Evolutionary conservation across 257 asterid species (phyloP).

Genomic region (Nicotiana paniculata): DNA sequence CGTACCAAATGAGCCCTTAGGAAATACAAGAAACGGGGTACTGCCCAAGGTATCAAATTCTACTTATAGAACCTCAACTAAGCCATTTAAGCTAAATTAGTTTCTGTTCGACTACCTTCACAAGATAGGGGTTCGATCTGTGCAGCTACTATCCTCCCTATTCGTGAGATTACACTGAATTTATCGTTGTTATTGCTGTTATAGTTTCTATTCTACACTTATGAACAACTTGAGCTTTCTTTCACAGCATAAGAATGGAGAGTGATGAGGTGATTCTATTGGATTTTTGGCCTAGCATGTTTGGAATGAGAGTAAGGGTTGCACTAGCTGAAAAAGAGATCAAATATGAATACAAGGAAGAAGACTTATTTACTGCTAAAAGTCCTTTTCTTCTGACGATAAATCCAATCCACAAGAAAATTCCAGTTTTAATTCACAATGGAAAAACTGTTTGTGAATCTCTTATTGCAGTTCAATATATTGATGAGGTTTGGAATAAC

Average conservation of each 20-base stretch:
- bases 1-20: too few relatives aligned
- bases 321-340: slow-evolving; percentile 14
- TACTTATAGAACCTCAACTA: background rate
- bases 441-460: slow-evolving; percentile 13
- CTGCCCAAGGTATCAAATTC: background rate
- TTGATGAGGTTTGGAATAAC: slow-evolving; percentile 10
- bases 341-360: slow-evolving; percentile 2
- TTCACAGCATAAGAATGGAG: background rate
- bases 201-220: too few relatives aligned
- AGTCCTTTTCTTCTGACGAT: background rate
- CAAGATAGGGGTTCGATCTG: too few relatives aligned
- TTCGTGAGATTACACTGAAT: too few relatives aligned
- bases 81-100: background rate
- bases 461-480: background rate
- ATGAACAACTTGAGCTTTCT: background rate
- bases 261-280: slow-evolving; percentile 11
- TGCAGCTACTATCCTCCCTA: too few relatives aligned
- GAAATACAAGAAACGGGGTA: too few relatives aligned
- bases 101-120: background rate
- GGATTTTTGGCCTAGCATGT: slow-evolving; percentile 8
- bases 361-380: background rate
- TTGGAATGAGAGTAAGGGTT: background rate
- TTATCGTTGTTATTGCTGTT: too few relatives aligned
- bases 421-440: slow-evolving; percentile 10
- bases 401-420: slow-evolving; percentile 9